Base-by-base conservation (phyloP, 805 yeast species). In the Pichia ethanolica region DNA sequence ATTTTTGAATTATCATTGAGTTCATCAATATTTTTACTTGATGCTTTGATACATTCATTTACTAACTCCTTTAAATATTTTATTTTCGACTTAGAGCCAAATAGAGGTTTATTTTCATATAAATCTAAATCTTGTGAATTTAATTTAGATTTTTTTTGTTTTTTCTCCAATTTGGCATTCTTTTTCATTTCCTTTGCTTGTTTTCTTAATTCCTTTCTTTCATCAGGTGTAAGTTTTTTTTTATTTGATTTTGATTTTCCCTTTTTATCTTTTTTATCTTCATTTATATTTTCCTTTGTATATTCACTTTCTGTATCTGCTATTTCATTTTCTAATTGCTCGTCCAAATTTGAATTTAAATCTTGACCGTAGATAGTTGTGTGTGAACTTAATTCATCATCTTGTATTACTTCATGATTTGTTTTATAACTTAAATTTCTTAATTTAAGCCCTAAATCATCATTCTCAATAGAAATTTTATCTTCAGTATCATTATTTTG, bases 1-100 rank as follows among this genome's bases (percentile, higher is more conserved):
- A 77, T 30, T 30, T 25, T 20, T 12, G 47, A 30, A 4, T 14
- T 42, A 5, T 42, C 42, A 1, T 27, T 9, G 14, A 46, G 14
- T 27, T 45, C 35, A 5, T 30, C 33, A 10, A 14, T 37, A 5
- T n/a, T 13, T 12, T 44, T 36, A 3, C 11, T 9, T 12, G n/a
- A 20, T 7, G 42, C 35, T 28, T 42, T 26, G 13, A 44, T 44
- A 33, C 48, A 38, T 25, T 41, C 35, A 6, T 35, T 9, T 4
- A 35, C 4, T 5, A 44, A 32, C 6, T 3, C 11, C 28, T 45
- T 42, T 12, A 49, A 30, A 11, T 49, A 14, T 5, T 45, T 42
- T 9, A 38, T 35, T 27, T 47, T 50, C 4, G 46, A 40, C 37
- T n/a, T 40, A 5, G 37, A 25, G 1, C 48, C 39, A 5, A 7